Base-by-base conservation (phyloP, 2,329 filamentous ascomycete species). In the Ophiostoma populinum region DNA sequence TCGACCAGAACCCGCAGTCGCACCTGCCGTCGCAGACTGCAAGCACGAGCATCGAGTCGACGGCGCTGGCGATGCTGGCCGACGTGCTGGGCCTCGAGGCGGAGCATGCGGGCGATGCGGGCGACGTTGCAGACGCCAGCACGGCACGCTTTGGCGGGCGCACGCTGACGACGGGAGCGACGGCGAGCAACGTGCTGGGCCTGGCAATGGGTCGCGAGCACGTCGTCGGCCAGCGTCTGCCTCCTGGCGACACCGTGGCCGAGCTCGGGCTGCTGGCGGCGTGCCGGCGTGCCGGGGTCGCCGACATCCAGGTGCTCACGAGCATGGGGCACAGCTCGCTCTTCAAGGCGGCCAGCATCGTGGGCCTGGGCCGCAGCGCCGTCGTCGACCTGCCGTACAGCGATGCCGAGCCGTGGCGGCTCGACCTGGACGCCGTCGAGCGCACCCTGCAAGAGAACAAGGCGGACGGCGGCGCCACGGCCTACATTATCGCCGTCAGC, bases 241-340 rank as follows among this genome's bases (percentile, higher is more conserved):
- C 24, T 2, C 5, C 22, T 2, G 22, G 22, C 12, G 7, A 25
- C 12, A 24, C 25, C 17, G 72, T 85, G 1, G 80, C 76, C 0
- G 74, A 83, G 44, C 45, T 73, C 21, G 86, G 86, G 0, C 48
- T 93, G 3, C 51, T 79, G 16, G 62, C 61, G 21, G 80, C 82
- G 2, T 78, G 81, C 50, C 52, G 57, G 6, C 58, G 57, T 28
- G 73, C 78, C 0, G 71, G 74, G 0, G 54, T 92, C 11, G 62
- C 61, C 13, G 67, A 74, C 17, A 61, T 94, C 6, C 80, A 83
- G 49, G 63, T 94, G 7, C 59, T 94, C 40, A 86, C 81, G 1
- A 83, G 81, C 26, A 68, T 78, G 44, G 80, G 77, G 0, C 87
- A 95, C 52, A 92, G 82, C 28, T 92, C 81, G 3, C 58, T 93